A percentile compares a stretch with the other conserved stretches of the same genome.
Evolutionary conservation across 495 filamentous ascomycete genomes (phyloP).

Genomic region (Hyphodiscus hymeniophilus): DNA sequence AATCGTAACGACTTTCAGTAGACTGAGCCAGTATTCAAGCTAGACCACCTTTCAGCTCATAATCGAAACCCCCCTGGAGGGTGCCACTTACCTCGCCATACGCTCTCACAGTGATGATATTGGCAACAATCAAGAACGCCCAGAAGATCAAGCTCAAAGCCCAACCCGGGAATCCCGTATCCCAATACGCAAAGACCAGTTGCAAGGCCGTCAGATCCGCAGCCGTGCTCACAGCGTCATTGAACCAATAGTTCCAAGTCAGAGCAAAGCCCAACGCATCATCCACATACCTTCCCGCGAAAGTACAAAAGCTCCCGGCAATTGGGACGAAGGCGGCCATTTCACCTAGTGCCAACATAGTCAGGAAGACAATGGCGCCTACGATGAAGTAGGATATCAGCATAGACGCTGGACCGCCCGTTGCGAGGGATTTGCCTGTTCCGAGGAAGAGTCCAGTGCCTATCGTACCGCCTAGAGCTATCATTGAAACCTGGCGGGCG

Average conservation of each 20-base stretch:
- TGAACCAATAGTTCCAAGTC: constrained; percentile 51
- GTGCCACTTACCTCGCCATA: constrained; percentile 41
- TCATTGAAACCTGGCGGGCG: constrained; percentile 29
- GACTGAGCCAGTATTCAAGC: constrained; percentile 47
- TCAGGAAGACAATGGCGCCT: constrained; percentile 37
- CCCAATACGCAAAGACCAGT: constrained; percentile 44
- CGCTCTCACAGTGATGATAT: constrained; percentile 41
- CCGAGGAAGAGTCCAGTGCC: constrained; percentile 65
- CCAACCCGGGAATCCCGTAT: constrained; percentile 48
- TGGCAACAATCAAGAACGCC: constrained; percentile 38
- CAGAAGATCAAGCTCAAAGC: constrained; percentile 51
- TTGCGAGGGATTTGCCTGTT: constrained; percentile 50
- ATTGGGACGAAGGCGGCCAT: constrained; percentile 69
- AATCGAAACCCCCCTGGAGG: not conserved
- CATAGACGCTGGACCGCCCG: constrained; percentile 57
- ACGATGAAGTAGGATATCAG: constrained; percentile 48
- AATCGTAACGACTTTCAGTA: constrained; percentile 49
- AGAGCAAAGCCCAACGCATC: constrained; percentile 68
- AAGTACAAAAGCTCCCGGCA: constrained; percentile 67
- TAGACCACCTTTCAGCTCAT: constrained; percentile 16
- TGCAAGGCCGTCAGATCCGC: constrained; percentile 47
- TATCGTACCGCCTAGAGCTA: constrained; percentile 56
- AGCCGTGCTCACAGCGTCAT: constrained; percentile 49
- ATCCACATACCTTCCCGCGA: constrained; percentile 64
- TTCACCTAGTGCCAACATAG: constrained; percentile 52